These are phyloP conservation scores for Candida sp. DNA, from an alignment of 1,139 yeast species.

Conservation along the genomic window DNA sequence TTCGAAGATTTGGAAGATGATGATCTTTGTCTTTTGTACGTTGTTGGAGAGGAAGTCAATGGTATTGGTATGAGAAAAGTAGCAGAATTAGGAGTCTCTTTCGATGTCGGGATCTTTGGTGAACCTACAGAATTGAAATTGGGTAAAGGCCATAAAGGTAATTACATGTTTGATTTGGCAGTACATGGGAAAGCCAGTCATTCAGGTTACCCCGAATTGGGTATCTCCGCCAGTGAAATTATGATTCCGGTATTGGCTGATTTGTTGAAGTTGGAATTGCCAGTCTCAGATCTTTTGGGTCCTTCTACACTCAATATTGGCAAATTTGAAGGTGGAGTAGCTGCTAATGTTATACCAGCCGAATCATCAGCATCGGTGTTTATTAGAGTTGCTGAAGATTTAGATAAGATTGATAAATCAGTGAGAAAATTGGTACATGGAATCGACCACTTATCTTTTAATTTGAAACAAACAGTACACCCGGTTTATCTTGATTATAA, in stretches of 20 bases:
- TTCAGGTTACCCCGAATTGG: slow-evolving; percentile 70
- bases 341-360: slow-evolving; percentile 61
- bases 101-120: slow-evolving; percentile 67
- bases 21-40: slow-evolving; percentile 58
- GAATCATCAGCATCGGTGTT: slow-evolving; percentile 47
- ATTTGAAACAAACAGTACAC: slow-evolving; percentile 14
- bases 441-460: slow-evolving; percentile 23
- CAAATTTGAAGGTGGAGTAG: slow-evolving; percentile 56
- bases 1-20: slow-evolving; percentile 41
- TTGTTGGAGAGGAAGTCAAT: slow-evolving; percentile 65
- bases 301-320: slow-evolving; percentile 64
- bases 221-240: slow-evolving; percentile 59
- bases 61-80: slow-evolving; percentile 60
- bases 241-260: slow-evolving; percentile 46
- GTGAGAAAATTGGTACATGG: slow-evolving; percentile 32
- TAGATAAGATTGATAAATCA: slow-evolving; percentile 29
- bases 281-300: slow-evolving; percentile 53
- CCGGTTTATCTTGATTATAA: slow-evolving; percentile 55
- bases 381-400: slow-evolving; percentile 53
- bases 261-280: slow-evolving; percentile 36
- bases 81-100: slow-evolving; percentile 35
- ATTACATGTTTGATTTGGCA: slow-evolving; percentile 34
- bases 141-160: slow-evolving; percentile 71
- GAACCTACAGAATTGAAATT: slow-evolving; percentile 72
- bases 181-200: slow-evolving; percentile 62